Percentiles rank a stretch among this genome's conserved stretches.
Conservation (phyloP, 129 eudicot species). For the Helichrysum umbraculigerum region DNA sequence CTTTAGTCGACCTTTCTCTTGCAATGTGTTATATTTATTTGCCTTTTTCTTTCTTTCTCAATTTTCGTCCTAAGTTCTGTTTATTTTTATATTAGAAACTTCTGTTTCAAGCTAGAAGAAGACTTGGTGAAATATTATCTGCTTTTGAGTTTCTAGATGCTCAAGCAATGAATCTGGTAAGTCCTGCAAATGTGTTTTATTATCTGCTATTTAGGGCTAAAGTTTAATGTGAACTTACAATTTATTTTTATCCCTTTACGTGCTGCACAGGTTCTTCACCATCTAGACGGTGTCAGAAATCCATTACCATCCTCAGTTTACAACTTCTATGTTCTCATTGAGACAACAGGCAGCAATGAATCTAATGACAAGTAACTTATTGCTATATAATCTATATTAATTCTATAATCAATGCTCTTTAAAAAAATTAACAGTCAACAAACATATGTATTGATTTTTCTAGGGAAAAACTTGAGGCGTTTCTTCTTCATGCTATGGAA, state of each 20-base stretch:
- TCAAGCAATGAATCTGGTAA: conserved; percentile 82
- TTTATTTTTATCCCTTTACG: neutral
- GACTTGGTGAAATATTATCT: conserved; percentile 92
- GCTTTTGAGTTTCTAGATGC: conserved; percentile 94
- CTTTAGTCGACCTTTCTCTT: neutral
- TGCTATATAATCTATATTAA: neutral
- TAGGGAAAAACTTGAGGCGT: conserved; percentile 94
- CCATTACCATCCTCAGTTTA: conserved; percentile 80
- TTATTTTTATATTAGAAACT: conserved; percentile 56
- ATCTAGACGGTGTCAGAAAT: conserved; percentile 83
- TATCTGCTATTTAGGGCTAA: conserved; percentile 5
- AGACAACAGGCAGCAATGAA: conserved; percentile 96
- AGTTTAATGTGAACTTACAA: neutral
- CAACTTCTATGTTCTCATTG: conserved; percentile 88
- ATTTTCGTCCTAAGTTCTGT: conserved; percentile 5
- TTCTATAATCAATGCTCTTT: neutral
- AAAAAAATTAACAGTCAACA: neutral
- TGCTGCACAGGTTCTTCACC: conserved; percentile 64
- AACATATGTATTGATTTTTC: conserved; percentile 4
- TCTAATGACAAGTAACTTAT: conserved; percentile 78
- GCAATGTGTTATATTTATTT: neutral
- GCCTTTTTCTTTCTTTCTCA: neutral
- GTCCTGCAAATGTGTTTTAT: conserved; percentile 3
- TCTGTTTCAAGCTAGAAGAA: conserved; percentile 72
- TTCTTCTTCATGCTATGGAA: conserved; percentile 79